Base-by-base conservation (phyloP, 2,329 filamentous ascomycete genomes). In the Cercospora beticola region DNA sequence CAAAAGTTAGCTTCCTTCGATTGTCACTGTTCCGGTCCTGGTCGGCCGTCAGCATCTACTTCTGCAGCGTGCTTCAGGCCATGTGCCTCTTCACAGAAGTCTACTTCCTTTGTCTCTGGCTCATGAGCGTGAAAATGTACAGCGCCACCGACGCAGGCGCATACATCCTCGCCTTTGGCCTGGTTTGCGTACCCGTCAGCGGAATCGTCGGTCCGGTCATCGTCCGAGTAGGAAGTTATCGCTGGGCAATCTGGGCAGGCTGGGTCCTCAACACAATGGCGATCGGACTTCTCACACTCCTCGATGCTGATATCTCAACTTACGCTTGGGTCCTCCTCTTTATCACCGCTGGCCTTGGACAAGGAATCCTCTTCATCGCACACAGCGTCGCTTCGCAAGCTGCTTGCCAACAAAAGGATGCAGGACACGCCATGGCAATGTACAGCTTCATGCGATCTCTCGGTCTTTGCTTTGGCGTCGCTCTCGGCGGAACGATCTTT, bases 381-480 rank as follows among this genome's bases (percentile, higher is more conserved):
- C 75, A 82, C 5, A 79, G 84, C 1, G 82, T 84, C 0, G 81
- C 84, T 0, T 77, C 83, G 16, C 80, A 82, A 71, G 83, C 82
- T 0, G 70, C 70, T 7, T 72, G 68, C 31, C 60, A 65, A 18
- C 64, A 70, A 8, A 68, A 69, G 1, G 81, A 85, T 62, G 74
- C 76, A 0, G 79, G 81, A 1, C 65, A 78, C 1, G 79, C 81
- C 0, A 81, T 81, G 2, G 79, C 76, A 1, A 80, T 81, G 54
- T 84, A 80, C 78, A 74, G 78, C 0, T 87, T 86, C 67, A 74
- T 84, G 66, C 80, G 84, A 43, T 81, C 76, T 64, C 81, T 86
- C 33, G 85, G 85, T 2, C 73, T 78, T n/a, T 80, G 82, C 3
- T 82, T 85, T 75, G 85, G 83, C 8, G 78, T 83, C 1, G 77